phyloP scores from a whole-genome alignment of 1,284 basidiomycete species.

The Mycena citricolor region DNA sequence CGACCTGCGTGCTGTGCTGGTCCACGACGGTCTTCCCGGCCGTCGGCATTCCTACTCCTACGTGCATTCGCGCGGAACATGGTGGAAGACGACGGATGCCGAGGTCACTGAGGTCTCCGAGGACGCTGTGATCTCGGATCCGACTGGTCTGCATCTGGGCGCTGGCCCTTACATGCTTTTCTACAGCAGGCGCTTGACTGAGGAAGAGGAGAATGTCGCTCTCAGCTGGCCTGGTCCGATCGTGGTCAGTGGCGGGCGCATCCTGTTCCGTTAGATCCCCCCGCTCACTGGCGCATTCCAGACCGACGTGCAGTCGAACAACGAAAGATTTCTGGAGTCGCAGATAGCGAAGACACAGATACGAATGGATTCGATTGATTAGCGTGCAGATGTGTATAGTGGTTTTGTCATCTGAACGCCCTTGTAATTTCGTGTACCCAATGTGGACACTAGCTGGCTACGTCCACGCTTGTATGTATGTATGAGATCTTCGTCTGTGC shows the following conservation, averaged over 20 bases:
- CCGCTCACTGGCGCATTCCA: too few species aligned
- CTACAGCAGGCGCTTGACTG: conserved; percentile 57
- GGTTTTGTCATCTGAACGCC: too few species aligned
- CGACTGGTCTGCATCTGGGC: conserved; percentile 65
- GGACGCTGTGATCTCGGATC: conserved; percentile 62
- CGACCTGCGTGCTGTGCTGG: conserved; percentile 70
- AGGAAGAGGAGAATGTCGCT: conserved; percentile 35
- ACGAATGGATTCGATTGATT: too few species aligned
- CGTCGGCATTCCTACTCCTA: conserved; percentile 75
- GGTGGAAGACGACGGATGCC: conserved; percentile 81
- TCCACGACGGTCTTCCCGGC: conserved; percentile 73
- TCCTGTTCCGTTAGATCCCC: too few species aligned
- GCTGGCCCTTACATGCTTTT: conserved; percentile 74
- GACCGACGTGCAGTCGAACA: too few species aligned
- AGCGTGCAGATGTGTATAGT: too few species aligned
- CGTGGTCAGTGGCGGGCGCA: conserved; percentile 37
- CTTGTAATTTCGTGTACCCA: too few species aligned
- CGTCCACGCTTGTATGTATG: too few species aligned
- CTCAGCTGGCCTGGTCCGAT: conserved; percentile 40
- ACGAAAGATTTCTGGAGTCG: too few species aligned
- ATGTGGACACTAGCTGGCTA: too few species aligned
- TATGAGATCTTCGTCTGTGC: too few species aligned
- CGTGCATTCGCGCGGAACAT: conserved; percentile 57
- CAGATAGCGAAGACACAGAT: too few species aligned
- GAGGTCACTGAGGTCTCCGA: conserved; percentile 69